Conservation (phyloP, 768 basidiomycete genomes). For the Xerocomellus chrysenteron region DNA sequence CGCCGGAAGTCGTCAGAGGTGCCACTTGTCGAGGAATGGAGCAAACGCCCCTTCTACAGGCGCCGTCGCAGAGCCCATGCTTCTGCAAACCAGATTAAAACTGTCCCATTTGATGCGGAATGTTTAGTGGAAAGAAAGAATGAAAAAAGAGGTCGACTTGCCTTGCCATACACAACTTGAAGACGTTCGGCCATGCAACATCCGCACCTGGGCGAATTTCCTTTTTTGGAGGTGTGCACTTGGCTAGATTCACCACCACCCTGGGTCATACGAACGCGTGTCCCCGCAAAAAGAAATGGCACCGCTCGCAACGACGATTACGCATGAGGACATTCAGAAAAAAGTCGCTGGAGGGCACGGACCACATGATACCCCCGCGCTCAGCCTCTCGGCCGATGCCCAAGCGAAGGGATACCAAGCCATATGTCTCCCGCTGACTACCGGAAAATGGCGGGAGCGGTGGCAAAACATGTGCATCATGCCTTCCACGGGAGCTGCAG, state of each 20-base stretch:
- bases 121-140: not conserved
- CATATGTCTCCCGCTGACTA: conserved; percentile 87
- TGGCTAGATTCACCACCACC: conserved; percentile 8
- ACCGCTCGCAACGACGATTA: conserved; percentile 28
- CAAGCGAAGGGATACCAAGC: conserved; percentile 69
- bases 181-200: conserved; percentile 15
- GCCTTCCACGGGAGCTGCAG: conserved; percentile 40
- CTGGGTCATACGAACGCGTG: conserved; percentile 13
- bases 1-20: conserved; percentile 15
- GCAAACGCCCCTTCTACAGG: conserved; percentile 8
- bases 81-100: conserved; percentile 3
- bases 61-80: not conserved
- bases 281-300: conserved; percentile 20
- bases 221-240: conserved; percentile 15
- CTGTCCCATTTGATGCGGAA: not conserved
- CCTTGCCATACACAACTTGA: not conserved
- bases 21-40: conserved; percentile 21
- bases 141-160: not conserved
- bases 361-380: conserved; percentile 47
- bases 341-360: conserved; percentile 15
- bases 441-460: conserved; percentile 77
- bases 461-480: conserved; percentile 90
- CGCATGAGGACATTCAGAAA: conserved; percentile 41
- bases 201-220: conserved; percentile 17
- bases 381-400: conserved; percentile 51